Evolutionary conservation across 495 filamentous ascomycete species (phyloP).

Genomic region (Bombardia bombarda): DNA sequence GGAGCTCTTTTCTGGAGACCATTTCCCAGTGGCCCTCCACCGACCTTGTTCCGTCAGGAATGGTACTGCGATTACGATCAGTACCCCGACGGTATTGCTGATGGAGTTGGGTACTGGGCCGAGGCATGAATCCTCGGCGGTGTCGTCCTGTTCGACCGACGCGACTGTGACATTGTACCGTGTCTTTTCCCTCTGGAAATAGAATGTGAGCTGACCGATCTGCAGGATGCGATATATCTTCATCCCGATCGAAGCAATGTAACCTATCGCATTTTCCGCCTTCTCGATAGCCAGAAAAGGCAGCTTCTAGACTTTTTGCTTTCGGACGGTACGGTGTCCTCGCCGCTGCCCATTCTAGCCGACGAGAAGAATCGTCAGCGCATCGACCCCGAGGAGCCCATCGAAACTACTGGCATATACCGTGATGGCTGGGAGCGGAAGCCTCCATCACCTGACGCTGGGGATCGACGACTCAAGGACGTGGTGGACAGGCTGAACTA

Average conservation of each 20-base stretch:
- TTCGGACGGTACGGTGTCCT: not conserved
- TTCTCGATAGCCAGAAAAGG: conserved; percentile 10
- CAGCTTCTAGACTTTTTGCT: conserved; percentile 10
- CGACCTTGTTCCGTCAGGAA: not conserved
- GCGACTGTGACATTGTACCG: not conserved
- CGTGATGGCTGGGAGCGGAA: conserved; percentile 12
- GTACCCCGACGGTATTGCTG: conserved; percentile 1
- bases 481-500: not conserved
- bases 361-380: conserved; percentile 5
- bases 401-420: conserved; percentile 11
- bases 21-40: not conserved
- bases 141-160: not conserved
- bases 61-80: not conserved
- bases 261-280: conserved; percentile 13
- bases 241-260: conserved; percentile 7
- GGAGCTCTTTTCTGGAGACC: not conserved
- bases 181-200: not conserved
- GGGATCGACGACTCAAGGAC: not conserved
- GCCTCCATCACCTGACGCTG: not conserved
- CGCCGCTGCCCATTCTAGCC: conserved; percentile 8
- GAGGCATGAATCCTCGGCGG: not conserved
- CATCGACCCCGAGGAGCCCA: conserved; percentile 11
- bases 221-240: conserved; percentile 8
- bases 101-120: conserved; percentile 1
- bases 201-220: not conserved